phyloP scores from a whole-genome alignment of 1,139 yeast species.

The Pichia sp. region DNA sequence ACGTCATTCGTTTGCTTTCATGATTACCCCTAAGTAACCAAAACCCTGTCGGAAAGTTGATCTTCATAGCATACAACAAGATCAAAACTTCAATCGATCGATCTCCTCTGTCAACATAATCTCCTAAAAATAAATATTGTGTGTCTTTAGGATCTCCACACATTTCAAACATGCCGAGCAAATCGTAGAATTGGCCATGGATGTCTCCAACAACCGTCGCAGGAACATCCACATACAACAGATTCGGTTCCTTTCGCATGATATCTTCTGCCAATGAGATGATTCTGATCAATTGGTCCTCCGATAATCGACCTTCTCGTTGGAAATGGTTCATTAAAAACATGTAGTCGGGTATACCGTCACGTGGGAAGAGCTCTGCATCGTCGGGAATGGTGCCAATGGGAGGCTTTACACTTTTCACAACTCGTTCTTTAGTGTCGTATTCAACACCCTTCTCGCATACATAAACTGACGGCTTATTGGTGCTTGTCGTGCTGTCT shows the following conservation, averaged over 20 bases:
- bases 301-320: constrained; percentile 77
- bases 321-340: constrained; percentile 75
- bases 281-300: constrained; percentile 69
- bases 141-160: constrained; percentile 87
- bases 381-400: constrained; percentile 65
- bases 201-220: constrained; percentile 96
- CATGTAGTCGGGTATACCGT: constrained; percentile 68
- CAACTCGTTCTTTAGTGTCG: constrained; percentile 67
- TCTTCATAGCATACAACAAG: constrained; percentile 73
- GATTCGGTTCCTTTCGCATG: constrained; percentile 72
- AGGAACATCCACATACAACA: constrained; percentile 84
- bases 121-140: constrained; percentile 87
- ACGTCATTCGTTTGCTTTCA: constrained; percentile 94
- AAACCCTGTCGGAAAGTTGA: constrained; percentile 66
- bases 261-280: constrained; percentile 61
- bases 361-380: constrained; percentile 58
- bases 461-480: constrained; percentile 34
- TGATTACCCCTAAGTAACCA: constrained; percentile 92
- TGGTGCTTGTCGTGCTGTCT: background rate
- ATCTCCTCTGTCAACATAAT: constrained; percentile 95
- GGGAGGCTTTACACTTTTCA: constrained; percentile 65
- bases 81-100: constrained; percentile 97
- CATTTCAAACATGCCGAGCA: constrained; percentile 87
- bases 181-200: constrained; percentile 93
- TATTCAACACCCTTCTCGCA: constrained; percentile 66